phyloP scores from a whole-genome alignment of 306 rosid genomes.

The Glycine soja region DNA sequence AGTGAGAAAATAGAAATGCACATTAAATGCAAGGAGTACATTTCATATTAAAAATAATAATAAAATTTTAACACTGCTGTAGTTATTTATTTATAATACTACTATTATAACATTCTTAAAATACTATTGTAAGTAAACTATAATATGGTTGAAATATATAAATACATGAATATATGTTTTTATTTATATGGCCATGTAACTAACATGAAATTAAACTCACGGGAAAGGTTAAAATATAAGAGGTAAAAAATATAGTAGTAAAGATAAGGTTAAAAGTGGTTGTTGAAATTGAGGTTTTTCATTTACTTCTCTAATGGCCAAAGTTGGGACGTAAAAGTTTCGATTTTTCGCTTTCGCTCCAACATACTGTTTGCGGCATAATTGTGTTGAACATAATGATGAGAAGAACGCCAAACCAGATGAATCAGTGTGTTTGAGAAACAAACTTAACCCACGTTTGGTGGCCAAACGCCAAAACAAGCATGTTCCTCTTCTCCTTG shows the following conservation, averaged over 20 bases:
- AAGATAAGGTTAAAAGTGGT: background rate
- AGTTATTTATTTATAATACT: no score
- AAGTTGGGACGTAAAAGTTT: background rate
- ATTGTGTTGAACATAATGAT: background rate
- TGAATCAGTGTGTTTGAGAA: background rate
- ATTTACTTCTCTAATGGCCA: background rate
- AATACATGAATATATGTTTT: no score
- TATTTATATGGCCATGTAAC: background rate
- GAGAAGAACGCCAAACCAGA: background rate
- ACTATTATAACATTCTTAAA: no score
- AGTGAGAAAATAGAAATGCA: no score
- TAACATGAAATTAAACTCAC: background rate
- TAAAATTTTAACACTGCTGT: no score
- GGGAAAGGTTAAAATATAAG: background rate
- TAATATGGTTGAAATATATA: no score
- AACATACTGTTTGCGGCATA: background rate
- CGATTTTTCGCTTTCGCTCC: background rate
- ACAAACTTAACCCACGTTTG: background rate
- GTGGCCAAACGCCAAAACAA: background rate
- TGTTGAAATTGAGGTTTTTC: background rate
- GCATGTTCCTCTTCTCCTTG: background rate
- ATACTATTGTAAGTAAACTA: no score
- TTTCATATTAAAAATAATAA: no score
- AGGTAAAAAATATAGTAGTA: background rate
- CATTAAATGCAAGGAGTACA: no score